Conservation (phyloP, 2,329 filamentous ascomycete genomes). For the Colletotrichum destructivum region DNA sequence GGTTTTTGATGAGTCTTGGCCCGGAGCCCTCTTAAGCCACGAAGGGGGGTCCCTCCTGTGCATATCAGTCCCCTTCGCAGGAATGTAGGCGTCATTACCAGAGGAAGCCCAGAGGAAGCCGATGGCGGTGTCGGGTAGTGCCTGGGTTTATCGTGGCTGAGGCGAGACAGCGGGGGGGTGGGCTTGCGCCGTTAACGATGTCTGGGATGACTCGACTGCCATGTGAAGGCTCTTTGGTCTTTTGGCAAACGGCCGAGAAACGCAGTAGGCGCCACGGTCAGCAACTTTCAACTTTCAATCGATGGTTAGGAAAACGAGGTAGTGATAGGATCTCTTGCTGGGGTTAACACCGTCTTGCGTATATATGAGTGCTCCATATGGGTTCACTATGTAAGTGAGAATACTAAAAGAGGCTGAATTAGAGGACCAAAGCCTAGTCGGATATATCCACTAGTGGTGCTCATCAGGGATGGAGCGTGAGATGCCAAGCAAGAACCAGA, state of each 20-base stretch:
- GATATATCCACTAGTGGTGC: too few relatives aligned
- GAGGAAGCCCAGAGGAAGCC: too few relatives aligned
- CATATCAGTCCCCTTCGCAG: constrained; percentile 9
- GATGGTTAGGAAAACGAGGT: neutral
- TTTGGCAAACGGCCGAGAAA: constrained; percentile 11
- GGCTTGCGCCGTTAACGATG: neutral
- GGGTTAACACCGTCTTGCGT: too few relatives aligned
- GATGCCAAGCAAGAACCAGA: too few relatives aligned
- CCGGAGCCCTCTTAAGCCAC: neutral
- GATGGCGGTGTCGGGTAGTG: neutral
- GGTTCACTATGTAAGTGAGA: too few relatives aligned
- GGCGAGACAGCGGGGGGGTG: constrained; percentile 1
- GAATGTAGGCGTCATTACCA: constrained; percentile 9
- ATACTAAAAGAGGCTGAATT: too few relatives aligned
- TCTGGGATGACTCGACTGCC: neutral
- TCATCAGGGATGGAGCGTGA: too few relatives aligned
- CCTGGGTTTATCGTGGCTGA: constrained; percentile 1
- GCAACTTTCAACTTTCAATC: constrained; percentile 11
- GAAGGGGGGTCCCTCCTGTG: constrained; percentile 5
- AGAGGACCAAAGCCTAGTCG: too few relatives aligned
- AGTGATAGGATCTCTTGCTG: too few relatives aligned
- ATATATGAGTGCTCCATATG: too few relatives aligned
- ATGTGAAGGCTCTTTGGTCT: neutral
- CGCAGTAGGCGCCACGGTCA: neutral
- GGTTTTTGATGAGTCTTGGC: neutral